Evolutionary conservation across 2,329 filamentous ascomycete genomes (phyloP).

Genomic region (Epichloe amarillans): DNA sequence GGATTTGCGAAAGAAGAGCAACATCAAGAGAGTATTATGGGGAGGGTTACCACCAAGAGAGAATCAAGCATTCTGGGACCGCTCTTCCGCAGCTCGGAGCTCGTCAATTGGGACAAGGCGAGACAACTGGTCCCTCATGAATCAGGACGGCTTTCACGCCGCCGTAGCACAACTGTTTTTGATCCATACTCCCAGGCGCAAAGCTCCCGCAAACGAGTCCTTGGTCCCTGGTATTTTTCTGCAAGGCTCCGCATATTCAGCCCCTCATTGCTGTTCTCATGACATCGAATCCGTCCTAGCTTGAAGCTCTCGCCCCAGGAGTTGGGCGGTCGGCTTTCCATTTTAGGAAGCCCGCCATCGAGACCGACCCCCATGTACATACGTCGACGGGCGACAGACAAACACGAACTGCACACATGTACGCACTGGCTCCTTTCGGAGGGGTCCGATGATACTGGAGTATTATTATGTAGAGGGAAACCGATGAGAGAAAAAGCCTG

Average conservation of each 20-base stretch:
- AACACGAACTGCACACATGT: not conserved
- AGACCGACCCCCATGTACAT: not conserved
- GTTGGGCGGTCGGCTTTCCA: constrained; percentile 9
- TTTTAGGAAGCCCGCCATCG: constrained; percentile 9
- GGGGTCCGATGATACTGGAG: not conserved
- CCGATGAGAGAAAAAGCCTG: not conserved
- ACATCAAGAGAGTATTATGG: not conserved
- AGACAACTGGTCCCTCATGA: not conserved
- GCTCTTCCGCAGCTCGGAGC: not conserved
- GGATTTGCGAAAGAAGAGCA: no score
- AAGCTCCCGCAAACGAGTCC: not conserved
- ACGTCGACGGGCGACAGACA: not conserved
- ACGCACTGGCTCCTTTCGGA: not conserved
- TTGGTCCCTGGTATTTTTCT: not conserved
- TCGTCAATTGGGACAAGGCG: not conserved
- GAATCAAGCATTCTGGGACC: not conserved
- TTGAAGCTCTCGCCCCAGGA: not conserved
- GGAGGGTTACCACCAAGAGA: constrained; percentile 2
- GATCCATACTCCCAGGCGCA: not conserved
- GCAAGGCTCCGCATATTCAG: not conserved
- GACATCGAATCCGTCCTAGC: not conserved
- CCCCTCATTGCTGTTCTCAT: constrained; percentile 2
- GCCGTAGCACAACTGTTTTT: not conserved
- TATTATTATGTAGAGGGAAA: not conserved
- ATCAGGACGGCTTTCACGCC: not conserved